Evolutionary conservation across 2,329 filamentous ascomycete genomes (phyloP), one percentile per base, ranked within the genome.

Genomic region (Neofusicoccum laricinum): DNA sequence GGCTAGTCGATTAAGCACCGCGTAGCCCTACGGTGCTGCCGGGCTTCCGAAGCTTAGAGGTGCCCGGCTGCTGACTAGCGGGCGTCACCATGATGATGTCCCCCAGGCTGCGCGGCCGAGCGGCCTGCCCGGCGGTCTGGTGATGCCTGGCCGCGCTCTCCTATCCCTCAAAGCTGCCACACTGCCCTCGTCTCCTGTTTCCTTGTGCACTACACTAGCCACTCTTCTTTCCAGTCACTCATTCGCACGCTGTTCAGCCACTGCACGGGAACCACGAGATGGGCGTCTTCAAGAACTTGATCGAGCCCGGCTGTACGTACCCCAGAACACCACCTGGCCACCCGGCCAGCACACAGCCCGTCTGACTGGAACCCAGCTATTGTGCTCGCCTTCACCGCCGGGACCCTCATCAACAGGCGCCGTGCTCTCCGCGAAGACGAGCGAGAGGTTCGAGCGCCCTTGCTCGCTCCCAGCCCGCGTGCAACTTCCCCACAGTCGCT

Each of bases 331-430:
- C n/a, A 17, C 21, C 25, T 30, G 5, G 5, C n/a, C n/a, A 17
- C 21, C 25, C 7, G 5, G 5, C 25, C 25, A 6, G 25, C 8
- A 4, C 36, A 19, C 48, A 34, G 36, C 15, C 6, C n/a, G 43
- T 32, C 53, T 40, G 21, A 57, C 17, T 58, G 40, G 36, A 34
- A 40, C 25, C 36, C 38, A 68, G 66, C 40, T 21, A 58, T 68
- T 15, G 61, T 61, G 5, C 62, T 67, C 12, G 57, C 48, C 66
- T 68, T 68, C 40, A 67, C 66, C n/a, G 48, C 61, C 43, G 66
- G 64, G 21, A 36, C 67, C 17, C 62, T 68, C n/a, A 51, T 65
- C 10, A 68, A 68, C 30, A 36, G 67, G 30, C 67, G 66, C 40
- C 50, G 50, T 21, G 17, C 36, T n/a, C 38, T 38, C 43, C 30